A percentile compares a stretch with the other conserved stretches of the same genome.
Evolutionary conservation across 495 filamentous ascomycete species (phyloP).

Genomic region (Aspergillus cavernicola): DNA sequence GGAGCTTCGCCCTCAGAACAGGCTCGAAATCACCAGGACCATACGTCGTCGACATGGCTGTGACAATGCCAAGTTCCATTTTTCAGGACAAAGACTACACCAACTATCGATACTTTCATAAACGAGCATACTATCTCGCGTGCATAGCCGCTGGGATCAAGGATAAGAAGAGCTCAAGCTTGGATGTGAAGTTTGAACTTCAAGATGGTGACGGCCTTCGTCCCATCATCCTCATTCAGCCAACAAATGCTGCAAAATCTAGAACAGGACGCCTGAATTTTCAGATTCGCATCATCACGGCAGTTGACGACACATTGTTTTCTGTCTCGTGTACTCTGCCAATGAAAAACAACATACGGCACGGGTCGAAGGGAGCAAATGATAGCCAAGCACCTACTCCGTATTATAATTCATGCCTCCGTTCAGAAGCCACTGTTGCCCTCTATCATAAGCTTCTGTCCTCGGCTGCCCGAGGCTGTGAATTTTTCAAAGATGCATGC

Average conservation of each 20-base stretch:
- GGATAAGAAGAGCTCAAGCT: constrained; percentile 44
- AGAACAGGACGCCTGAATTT: constrained; percentile 39
- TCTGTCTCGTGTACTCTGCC: constrained; percentile 63
- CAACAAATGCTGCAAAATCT: constrained; percentile 27
- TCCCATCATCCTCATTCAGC: constrained; percentile 62
- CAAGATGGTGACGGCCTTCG: constrained; percentile 75
- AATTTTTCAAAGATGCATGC: constrained; percentile 75
- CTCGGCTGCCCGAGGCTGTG: constrained; percentile 58
- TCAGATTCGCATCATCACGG: constrained; percentile 74
- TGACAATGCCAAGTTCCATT: constrained; percentile 73
- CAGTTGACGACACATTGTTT: constrained; percentile 63
- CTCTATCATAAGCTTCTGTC: constrained; percentile 71
- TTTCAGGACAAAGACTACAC: constrained; percentile 95
- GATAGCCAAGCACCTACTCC: constrained; percentile 56
- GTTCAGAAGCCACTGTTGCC: constrained; percentile 69
- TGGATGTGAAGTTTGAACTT: constrained; percentile 59
- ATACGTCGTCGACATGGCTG: constrained; percentile 71
- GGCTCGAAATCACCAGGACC: constrained; percentile 56
- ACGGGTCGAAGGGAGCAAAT: constrained; percentile 31
- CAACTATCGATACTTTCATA: constrained; percentile 91
- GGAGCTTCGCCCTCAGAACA: constrained; percentile 78
- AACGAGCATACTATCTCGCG: constrained; percentile 86
- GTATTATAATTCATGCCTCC: constrained; percentile 84
- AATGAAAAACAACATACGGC: constrained; percentile 65
- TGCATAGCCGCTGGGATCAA: constrained; percentile 68